Conservation (phyloP, 805 yeast genomes). For the Wickerhamomyces queroliae region DNA sequence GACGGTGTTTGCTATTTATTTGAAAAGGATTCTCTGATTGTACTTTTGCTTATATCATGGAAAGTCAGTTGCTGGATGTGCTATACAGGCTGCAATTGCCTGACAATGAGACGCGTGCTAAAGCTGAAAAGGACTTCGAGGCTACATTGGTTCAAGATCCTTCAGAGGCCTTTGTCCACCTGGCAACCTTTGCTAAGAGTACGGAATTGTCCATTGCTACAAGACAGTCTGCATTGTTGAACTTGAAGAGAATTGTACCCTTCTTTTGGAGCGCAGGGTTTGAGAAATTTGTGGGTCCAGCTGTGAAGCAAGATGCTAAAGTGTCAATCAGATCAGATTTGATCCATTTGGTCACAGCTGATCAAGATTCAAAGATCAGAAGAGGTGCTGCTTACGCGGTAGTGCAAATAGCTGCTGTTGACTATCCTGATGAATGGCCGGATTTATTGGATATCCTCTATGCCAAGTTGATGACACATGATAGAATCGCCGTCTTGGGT, state of each 20-base stretch:
- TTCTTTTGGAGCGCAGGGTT: slow-evolving; percentile 82
- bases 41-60: slow-evolving; percentile 2
- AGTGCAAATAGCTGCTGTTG: slow-evolving; percentile 81
- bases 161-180: slow-evolving; percentile 33
- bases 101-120: slow-evolving; percentile 31
- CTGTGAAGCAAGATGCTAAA: slow-evolving; percentile 50
- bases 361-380: slow-evolving; percentile 53
- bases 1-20: too few relatives aligned
- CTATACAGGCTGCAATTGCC: slow-evolving; percentile 28
- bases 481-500: slow-evolving; percentile 34
- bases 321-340: slow-evolving; percentile 42
- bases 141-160: slow-evolving; percentile 42
- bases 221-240: slow-evolving; percentile 61
- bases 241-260: slow-evolving; percentile 63
- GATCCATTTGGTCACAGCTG: slow-evolving; percentile 38
- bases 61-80: slow-evolving; percentile 8
- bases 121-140: slow-evolving; percentile 34
- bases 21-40: too few relatives aligned
- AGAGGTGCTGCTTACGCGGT: slow-evolving; percentile 67
- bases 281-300: slow-evolving; percentile 64
- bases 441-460: slow-evolving; percentile 47
- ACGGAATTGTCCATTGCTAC: slow-evolving; percentile 25
- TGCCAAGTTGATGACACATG: slow-evolving; percentile 27
- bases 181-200: slow-evolving; percentile 37
- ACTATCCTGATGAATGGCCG: slow-evolving; percentile 97